Evolutionary conservation across 768 basidiomycete genomes (phyloP), one percentile per base, ranked within the genome.

Genomic region (Hortiboletus flavorubellus): DNA sequence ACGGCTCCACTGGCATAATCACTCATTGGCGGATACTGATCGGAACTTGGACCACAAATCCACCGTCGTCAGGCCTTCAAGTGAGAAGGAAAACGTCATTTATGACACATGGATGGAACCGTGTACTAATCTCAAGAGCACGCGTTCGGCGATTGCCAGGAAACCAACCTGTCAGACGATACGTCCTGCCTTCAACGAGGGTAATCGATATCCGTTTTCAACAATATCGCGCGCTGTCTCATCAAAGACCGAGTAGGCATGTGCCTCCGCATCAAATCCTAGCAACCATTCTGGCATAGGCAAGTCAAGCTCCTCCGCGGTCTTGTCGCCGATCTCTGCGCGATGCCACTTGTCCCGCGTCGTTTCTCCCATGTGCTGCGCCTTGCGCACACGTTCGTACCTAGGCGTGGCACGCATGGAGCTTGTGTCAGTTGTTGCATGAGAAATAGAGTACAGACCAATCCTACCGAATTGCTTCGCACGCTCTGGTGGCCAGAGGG

Each of bases 231-330:
- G 60, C 37, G 51, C 59, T 39, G 62, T 61, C 21, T 53, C 55
- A 10, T 63, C 65, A 50, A 59, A 59, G 11, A 54, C 66, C 11
- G 54, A 59, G 52, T 55, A 60, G 5, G 67, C 59, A n/a, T 69
- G 61, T 55, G 56, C 64, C 42, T 66, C 67, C 10, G 64, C 66
- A 40, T 69, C 73, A 40, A 61, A 60, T 15, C 59, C 59, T 38
- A 64, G 54, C 51, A 73, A 50, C 68, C 64, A 70, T 53, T 66
- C 68, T n/a, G 59, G 66, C 40, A 60, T 54, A 8, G 68, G 65
- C 23, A 61, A 41, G 23, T 56, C 59, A 14, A 65, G 51, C 33
- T 47, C 59, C 26, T 52, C 58, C 31, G 51, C 41, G 2, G 44
- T 51, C 12, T 52, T 34, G 46, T 63, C 61, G 14, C 55, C 62